Evolutionary conservation across 192 early-diverging fungal genomes (phyloP).

Genomic region (Tieghemiomyces parasiticus): DNA sequence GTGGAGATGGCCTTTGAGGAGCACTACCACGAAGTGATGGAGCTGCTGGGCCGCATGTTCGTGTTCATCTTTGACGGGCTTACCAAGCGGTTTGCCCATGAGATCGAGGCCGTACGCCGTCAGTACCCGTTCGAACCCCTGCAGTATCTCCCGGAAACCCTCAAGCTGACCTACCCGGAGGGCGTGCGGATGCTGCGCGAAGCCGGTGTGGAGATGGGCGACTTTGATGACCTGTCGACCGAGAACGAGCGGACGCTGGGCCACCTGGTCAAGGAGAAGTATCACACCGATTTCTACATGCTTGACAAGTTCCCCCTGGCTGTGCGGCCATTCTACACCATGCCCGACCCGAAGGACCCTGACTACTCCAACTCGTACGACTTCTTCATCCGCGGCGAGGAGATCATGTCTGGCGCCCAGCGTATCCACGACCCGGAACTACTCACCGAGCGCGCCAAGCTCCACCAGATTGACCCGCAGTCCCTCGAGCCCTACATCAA

Average conservation of each 20-base stretch:
- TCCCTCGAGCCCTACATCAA: conserved; percentile 88
- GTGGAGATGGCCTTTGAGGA: conserved; percentile 98
- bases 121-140: conserved; percentile 93
- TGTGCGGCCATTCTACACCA: conserved; percentile 97
- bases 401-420: conserved; percentile 97
- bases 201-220: conserved; percentile 75
- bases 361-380: conserved; percentile 98
- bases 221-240: conserved; percentile 88
- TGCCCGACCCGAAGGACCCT: conserved; percentile 81
- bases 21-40: conserved; percentile 97
- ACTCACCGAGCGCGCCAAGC: conserved; percentile 61
- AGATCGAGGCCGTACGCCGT: conserved; percentile 69
- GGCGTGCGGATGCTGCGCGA: conserved; percentile 79
- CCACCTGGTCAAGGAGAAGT: conserved; percentile 78
- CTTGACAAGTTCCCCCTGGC: conserved; percentile 98
- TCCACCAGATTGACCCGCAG: conserved; percentile 54
- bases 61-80: conserved; percentile 83
- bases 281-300: conserved; percentile 96
- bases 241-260: conserved; percentile 75
- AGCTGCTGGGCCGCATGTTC: conserved; percentile 86
- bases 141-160: conserved; percentile 64
- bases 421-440: conserved; percentile 86
- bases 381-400: conserved; percentile 98
- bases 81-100: conserved; percentile 60
- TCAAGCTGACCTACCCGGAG: conserved; percentile 76